Base-by-base conservation (phyloP, 2,329 filamentous ascomycete genomes). In the Cadophora gregata region DNA sequence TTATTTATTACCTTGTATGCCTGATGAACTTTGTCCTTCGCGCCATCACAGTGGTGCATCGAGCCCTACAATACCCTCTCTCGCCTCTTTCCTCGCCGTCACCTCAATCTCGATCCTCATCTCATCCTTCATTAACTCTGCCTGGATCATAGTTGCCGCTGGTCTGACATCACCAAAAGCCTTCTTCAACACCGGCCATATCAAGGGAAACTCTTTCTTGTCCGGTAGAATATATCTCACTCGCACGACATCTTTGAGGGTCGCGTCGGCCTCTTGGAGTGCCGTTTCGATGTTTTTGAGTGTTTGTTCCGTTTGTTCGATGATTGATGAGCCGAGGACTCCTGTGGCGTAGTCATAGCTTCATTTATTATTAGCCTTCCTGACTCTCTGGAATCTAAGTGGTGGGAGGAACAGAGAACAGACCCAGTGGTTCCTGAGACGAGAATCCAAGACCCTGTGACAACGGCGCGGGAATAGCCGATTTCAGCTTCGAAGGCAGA, bases 341-440 rank as follows among this genome's bases (percentile, higher is more conserved):
- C 59, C 59, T n/a, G 45, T 62, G 0, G 38, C 45, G 45, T 62
- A 62, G 29, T 62, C 50, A 19, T 27, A 62, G 19, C 27, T 47
- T 51, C 9, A 1, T 5, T 4, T 53, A 47, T 47, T 9, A 21
- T 47, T 47, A 47, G 42, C 4, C 3, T 8, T 38, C 9, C 36
- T 38, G n/a, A n/a, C n/a, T n/a, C n/a, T 45, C 42, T 7, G 19
- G 10, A 8, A 45, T 16, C 4, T 21, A 2, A 10, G 16, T 45
- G 42, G 12, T 4, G n/a, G 25, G 25, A 51, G 12, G 25, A 31
- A 25, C 21, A 50, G 48, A 27, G 48, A 53, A 53, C 38, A 47
- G 31, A 62, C 59, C 59, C 59, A 24, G 59, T 62, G 27, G 59
- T 62, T 50, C 59, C 59, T 21, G 59, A 33, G 25, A 62, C 59